Evolutionary conservation across 768 basidiomycete species (phyloP).

Genomic region (Dioszegia crocea): DNA sequence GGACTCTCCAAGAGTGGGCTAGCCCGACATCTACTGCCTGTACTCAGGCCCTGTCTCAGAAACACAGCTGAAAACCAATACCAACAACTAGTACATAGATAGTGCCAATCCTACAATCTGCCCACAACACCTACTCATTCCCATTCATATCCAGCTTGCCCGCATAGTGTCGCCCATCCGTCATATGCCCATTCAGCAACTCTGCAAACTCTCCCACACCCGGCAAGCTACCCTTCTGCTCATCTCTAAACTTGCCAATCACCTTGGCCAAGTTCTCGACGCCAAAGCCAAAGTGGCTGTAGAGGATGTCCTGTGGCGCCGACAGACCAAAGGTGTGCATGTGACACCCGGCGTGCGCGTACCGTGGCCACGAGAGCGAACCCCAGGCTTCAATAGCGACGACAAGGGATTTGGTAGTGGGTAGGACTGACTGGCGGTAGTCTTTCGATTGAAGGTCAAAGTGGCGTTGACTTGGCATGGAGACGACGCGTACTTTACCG

Average conservation of each 20-base stretch:
- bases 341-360: slow-evolving; percentile 46
- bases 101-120: neutral
- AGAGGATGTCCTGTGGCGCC: slow-evolving; percentile 40
- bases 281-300: slow-evolving; percentile 47
- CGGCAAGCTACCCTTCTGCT: slow-evolving; percentile 21
- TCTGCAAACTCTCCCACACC: slow-evolving; percentile 48
- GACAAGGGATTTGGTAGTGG: slow-evolving; percentile 29
- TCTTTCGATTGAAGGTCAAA: slow-evolving; percentile 38
- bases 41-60: too few species aligned
- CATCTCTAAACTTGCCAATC: slow-evolving; percentile 26
- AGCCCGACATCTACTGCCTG: too few species aligned
- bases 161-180: slow-evolving; percentile 10
- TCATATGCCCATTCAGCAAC: slow-evolving; percentile 22
- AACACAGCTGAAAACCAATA: neutral
- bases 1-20: too few species aligned
- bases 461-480: slow-evolving; percentile 41
- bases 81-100: neutral
- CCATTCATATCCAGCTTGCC: slow-evolving; percentile 11
- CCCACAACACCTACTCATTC: too few species aligned
- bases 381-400: slow-evolving; percentile 48
- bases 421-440: slow-evolving; percentile 34
- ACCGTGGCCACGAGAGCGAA: slow-evolving; percentile 46
- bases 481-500: slow-evolving; percentile 35
- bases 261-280: slow-evolving; percentile 36
- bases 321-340: slow-evolving; percentile 48